Base-by-base conservation (phyloP, 192 early-diverging fungal genomes). In the Rhizoclosmatium globosum region DNA sequence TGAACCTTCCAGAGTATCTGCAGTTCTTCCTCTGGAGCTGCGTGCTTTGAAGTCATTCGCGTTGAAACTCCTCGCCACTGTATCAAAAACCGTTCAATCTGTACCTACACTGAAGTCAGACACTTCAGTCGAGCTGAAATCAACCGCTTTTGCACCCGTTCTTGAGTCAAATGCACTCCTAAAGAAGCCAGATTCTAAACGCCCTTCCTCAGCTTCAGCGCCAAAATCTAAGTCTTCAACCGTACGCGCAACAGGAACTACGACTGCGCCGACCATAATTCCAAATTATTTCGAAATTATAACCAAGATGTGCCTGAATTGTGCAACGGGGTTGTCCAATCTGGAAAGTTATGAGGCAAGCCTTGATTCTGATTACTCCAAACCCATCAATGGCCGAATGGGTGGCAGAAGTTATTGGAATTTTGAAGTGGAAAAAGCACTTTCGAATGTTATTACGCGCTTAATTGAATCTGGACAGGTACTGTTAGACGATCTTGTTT, bases 381-480 rank as follows among this genome's bases (percentile, higher is more conserved):
- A 74, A 39, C 2, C n/a, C 3, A 74, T 43, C 23, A 46, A 44
- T 9, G 11, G 46, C 9, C 72, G 59, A 44, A 59, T 64, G 39
- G 21, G 31, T 15, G 23, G 43, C 42, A 19, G 6, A 15, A 44
- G 72, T 19, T 64, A 74, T 44, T 74, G 59, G 60, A 74, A 62
- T 47, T 74, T 45, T 74, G 59, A 74, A 46, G 21, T 43, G 1
- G 72, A 74, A 74, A 74, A 74, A 19, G 58, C 59, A 11, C 58
- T 74, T 19, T 74, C 72, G 11, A 74, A 74, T 23, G 47, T 74
- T 23, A 47, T 47, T 3, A 74, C 72, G 31, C 58, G 58, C 3
- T 42, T 74, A 11, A 56, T 74, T 41, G 72, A 74, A 48, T 4
- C 23, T 9, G n/a, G 46, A 4, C 72, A 74, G 56, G 72, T 74